Percentiles rank a stretch among this genome's conserved stretches.
Evolutionary conservation across 2,329 filamentous ascomycete species (phyloP).

Genomic region (Colletotrichum sp.): DNA sequence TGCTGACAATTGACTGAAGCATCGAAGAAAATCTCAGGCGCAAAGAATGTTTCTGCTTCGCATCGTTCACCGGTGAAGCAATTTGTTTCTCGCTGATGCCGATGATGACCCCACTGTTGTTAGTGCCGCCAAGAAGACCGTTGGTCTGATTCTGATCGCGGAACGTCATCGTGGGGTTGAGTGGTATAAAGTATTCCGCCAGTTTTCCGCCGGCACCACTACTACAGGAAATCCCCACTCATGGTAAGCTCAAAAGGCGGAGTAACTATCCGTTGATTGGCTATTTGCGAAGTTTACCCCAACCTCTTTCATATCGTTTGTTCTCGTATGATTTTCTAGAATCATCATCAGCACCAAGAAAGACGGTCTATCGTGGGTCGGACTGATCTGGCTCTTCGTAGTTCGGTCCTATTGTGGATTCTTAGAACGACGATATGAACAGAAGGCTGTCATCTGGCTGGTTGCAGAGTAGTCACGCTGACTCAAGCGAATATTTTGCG

Average conservation of each 20-base stretch:
- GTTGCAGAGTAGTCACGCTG: not conserved
- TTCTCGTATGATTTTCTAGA: not conserved
- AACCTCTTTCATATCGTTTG: not conserved
- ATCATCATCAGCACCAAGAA: not conserved
- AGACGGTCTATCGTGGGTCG: not conserved
- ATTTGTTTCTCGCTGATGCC: not conserved
- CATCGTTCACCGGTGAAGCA: not conserved
- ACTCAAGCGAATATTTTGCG: not conserved
- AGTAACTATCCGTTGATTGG: not conserved
- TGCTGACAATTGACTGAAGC: not conserved
- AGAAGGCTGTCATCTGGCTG: not conserved
- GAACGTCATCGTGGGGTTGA: not conserved
- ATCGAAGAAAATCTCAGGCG: not conserved
- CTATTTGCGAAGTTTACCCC: not conserved
- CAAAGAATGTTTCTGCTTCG: not conserved
- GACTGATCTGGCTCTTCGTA: not conserved
- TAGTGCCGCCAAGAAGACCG: not conserved
- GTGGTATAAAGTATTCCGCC: not conserved
- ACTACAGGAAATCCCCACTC: not conserved
- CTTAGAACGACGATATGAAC: not conserved
- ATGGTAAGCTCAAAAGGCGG: not conserved
- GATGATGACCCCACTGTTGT: not conserved
- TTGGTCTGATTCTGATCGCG: not conserved
- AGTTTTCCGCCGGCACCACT: not conserved
- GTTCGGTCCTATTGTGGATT: not conserved